Evolutionary conservation across 2,329 filamentous ascomycete species (phyloP), one percentile per base, ranked within the genome.

Genomic region (Curvularia eragrostidis): DNA sequence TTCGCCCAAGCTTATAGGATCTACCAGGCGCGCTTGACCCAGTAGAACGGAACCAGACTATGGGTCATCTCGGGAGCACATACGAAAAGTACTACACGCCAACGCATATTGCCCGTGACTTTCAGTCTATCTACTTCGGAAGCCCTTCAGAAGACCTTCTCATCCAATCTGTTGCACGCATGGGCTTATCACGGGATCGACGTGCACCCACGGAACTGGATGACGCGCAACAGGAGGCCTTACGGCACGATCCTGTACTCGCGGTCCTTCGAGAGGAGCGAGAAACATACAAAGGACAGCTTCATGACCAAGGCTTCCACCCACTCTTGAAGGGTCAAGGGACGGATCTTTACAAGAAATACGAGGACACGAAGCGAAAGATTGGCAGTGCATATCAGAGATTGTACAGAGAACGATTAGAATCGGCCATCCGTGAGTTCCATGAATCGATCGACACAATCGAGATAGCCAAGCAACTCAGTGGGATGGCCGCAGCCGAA

Each of bases 401-500:
- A 34, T 38, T 66, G 39, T 50, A 56, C 32, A 54, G 56, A 53
- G 42, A 58, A 58, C 44, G 46, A 51, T 53, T 66, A 38, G 42
- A 59, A 10, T 18, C 19, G 12, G 59, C 59, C 9, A 54, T 61
- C 43, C 32, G 34, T n/a, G 46, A 61, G 15, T 66, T 64, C 56
- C 42, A 66, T 55, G 41, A 63, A 32, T 62, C 51, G 23, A 58
- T 66, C 38, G 36, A 66, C 44, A 41, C 49, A 38, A 65, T 63
- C 39, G 52, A 65, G 56, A 65, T 65, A 63, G 62, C 56, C 8
- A 65, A 48, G 57, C 54, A 67, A 50, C 58, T 65, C 18, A 61
- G 51, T 53, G 53, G 62, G 32, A 59, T 51, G 47, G 51, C 58
- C 13, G 42, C 54, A 42, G 48, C 26, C 24, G 52, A 67, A 49